Evolutionary conservation across 2,329 filamentous ascomycete species (phyloP), one percentile per base, ranked within the genome.

Genomic region (Ophiocordyceps australis): DNA sequence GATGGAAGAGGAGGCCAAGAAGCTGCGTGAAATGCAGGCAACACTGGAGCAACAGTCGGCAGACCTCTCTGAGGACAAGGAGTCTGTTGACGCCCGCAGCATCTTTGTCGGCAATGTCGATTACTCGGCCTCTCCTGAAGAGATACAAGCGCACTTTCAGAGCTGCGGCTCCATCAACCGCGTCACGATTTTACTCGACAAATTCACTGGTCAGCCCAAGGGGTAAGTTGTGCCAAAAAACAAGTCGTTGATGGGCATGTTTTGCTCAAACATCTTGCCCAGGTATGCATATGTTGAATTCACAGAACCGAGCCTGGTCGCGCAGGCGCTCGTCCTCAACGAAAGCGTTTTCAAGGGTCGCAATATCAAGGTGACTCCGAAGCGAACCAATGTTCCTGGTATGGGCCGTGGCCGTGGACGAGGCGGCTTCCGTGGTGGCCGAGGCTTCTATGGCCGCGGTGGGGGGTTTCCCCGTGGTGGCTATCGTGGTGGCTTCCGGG

Each of bases 271-370:
- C n/a, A n/a, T n/a, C n/a, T n/a, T n/a, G 10, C 17, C 17, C 54
- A 94, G 85, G 37, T 98, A 98, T 57, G 89, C 89, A 45, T 98
- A 98, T 55, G 89, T 98, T 42, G 89, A 98, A 55, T 98, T 98
- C 48, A 77, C 81, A 32, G 89, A 95, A 56, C 83, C 89, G 25
- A 85, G 72, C 52, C 64, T 94, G 33, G 86, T 98, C 35, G 82
- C 81, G 24, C 81, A 92, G 50, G 89, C 89, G 15, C 66, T 98
- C 32, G 83, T 95, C 21, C 62, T 98, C 30, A 95, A 98, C 50
- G 89, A 98, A 56, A 94, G 83, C 51, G 65, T 91, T 30, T 93
- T 98, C 57, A 83, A 89, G 43, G 85, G 82, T 34, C 73, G 89
- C 43, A 91, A 89, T 50, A 71, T 98, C 49, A 98, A 98, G 71